A percentile compares a stretch with the other conserved stretches of the same genome.
These are phyloP conservation scores for Plasmopara halstedii DNA, from an alignment of 352 stramenopile genomes.

Conservation along the genomic window DNA sequence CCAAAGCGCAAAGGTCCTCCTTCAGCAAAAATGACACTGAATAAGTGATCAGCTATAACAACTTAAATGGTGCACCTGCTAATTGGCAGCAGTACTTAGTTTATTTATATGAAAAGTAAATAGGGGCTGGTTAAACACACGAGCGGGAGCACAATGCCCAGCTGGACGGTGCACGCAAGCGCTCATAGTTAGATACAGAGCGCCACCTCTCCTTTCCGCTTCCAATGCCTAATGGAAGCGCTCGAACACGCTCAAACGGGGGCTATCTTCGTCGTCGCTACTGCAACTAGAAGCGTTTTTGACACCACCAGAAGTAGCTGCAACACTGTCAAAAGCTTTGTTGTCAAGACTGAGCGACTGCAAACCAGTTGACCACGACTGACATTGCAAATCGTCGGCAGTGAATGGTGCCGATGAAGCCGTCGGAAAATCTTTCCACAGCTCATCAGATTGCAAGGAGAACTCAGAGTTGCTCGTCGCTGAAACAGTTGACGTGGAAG, in stretches of 20 bases:
- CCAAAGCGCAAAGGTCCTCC: slow-evolving; percentile 67
- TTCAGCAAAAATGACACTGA: slow-evolving; percentile 28
- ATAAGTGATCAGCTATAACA: too few species aligned
- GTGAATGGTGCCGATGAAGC: slow-evolving; percentile 18
- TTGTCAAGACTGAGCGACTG: slow-evolving; percentile 49
- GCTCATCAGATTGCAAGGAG: slow-evolving; percentile 50
- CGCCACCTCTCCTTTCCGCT: slow-evolving; percentile 39
- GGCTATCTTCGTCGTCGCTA: slow-evolving; percentile 62
- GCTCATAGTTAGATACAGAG: slow-evolving; percentile 46
- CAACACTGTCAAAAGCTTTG: slow-evolving; percentile 29
- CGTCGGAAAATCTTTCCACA: slow-evolving; percentile 75
- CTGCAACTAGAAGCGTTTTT: slow-evolving; percentile 24
- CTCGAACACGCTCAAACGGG: slow-evolving; percentile 74
- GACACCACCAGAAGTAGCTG: slow-evolving; percentile 10
- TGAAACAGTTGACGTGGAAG: slow-evolving; percentile 5
- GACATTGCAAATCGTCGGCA: slow-evolving; percentile 33
- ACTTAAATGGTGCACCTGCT: slow-evolving; percentile 19
- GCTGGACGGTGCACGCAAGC: slow-evolving; percentile 20
- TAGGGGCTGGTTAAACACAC: slow-evolving; percentile 52
- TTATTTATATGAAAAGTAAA: slow-evolving; percentile 86
- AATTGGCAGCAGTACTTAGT: slow-evolving; percentile 20
- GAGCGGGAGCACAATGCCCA: slow-evolving; percentile 26
- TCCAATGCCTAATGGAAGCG: slow-evolving; percentile 63
- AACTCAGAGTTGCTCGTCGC: slow-evolving; percentile 43
- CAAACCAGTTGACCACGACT: slow-evolving; percentile 51